Evolutionary conservation across 2,329 filamentous ascomycete species (phyloP), one percentile per base, ranked within the genome.

Genomic region (Penicillium occitanis): DNA sequence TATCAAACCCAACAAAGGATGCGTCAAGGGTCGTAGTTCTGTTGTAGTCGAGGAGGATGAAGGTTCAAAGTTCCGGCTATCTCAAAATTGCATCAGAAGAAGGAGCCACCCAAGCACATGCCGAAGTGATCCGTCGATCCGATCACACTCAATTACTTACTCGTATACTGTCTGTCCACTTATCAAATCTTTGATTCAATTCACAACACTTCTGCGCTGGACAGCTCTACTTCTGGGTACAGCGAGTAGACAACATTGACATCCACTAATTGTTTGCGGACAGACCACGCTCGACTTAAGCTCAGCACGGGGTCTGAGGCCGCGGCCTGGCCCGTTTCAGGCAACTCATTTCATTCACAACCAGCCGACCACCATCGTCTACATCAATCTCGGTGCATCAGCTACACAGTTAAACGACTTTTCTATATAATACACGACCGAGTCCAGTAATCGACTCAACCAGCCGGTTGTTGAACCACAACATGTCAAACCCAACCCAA

Each of bases 401-500:
- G 5, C 14, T 53, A 33, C 13, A n/a, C 17, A 33, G 7, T 33
- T 33, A 14, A 33, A 33, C 28, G 17, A 19, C 14, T 33, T n/a
- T 11, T 17, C 28, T 19, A n/a, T n/a, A 33, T 10, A 10, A 35
- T 35, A 35, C 33, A 5, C 2, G 2, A 28, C 22, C 19, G 17
- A 50, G 8, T 17, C 7, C 14, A 30, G 11, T 51, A 17, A 25
- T 17, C 14, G 28, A 33, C 17, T 33, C 17, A 53, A 10, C 14
- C 35, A 42, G 35, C 6, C n/a, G 37, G n/a, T 30, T 17, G 14
- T 28, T 11, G 42, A 2, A 42, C 40, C 11, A 25, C 63, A 65
- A n/a, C 58, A 83, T 82, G 80, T 76, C 83, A 67, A 87, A 84
- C 71, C 83, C 87, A 60, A 84, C 85, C 14, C 93, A 97, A 79